Evolutionary conservation across 176 grass and related monocot genomes (phyloP), one percentile per base, ranked within the genome.

Genomic region (Olyra latifolia): DNA sequence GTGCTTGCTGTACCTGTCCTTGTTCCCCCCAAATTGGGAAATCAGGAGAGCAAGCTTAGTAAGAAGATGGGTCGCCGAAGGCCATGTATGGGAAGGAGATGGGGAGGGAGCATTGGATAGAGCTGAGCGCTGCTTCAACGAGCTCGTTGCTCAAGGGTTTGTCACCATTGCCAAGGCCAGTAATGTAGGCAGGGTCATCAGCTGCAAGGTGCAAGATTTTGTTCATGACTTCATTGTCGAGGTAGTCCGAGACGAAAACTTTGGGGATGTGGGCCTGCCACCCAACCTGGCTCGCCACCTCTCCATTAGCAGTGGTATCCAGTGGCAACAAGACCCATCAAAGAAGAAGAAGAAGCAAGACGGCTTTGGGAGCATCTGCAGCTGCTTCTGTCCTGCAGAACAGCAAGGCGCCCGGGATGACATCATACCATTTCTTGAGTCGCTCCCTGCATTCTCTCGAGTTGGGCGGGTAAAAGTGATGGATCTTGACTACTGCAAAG

Each of bases 401-500:
- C 6, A 0, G 5, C n/a, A 40, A 19, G 45, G 69, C 11, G 44
- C 15, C 25, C 15, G 2, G 0, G 49, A 20, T 5, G 46, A 3
- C 0, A 66, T 83, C 7, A 35, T 42, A 9, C 1, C 22, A n/a
- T 4, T 58, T 17, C 47, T 55, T 59, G 7, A n/a, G 52, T 12
- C n/a, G 4, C 3, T 77, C 17, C 16, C 57, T 30, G 5, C 3
- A 5, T 72, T 68, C 4, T 30, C 25, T 24, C 30, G 44, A 15
- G 20, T 58, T n/a, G 3, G 44, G 7, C 9, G 46, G 3, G 25
- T 88, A 19, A 79, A 56, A 11, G 65, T 84, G 29, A 68, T 88
- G 15, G 86, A 84, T 28, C 82, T 88, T 10, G 44, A 83, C 43
- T 8, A 4, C 43, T 88, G 57, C 74, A 35, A 16, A 35, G 17